Conservation (phyloP, 2,329 filamentous ascomycete species). For the Xylaria sp. region DNA sequence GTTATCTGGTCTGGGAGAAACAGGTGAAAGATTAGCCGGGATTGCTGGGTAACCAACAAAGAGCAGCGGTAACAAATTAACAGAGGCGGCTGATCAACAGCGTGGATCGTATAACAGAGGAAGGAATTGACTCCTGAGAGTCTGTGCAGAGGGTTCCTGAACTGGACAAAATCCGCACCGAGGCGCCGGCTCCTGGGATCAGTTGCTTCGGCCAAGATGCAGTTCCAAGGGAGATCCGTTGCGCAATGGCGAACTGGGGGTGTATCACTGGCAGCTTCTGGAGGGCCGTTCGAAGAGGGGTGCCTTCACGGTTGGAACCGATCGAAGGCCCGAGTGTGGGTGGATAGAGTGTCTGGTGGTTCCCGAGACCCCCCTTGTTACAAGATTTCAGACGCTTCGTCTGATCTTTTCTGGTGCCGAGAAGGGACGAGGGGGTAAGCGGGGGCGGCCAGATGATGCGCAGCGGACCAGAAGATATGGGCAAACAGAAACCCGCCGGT, state of each 20-base stretch:
- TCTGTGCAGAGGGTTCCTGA: conserved; percentile 9
- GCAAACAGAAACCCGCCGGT: neutral
- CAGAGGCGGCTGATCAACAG: conserved; percentile 18
- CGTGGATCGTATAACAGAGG: conserved; percentile 16
- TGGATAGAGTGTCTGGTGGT: conserved; percentile 17
- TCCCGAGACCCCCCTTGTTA: conserved; percentile 27
- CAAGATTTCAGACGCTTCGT: conserved; percentile 25
- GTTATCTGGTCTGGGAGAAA: conserved; percentile 21
- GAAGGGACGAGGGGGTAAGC: conserved; percentile 5
- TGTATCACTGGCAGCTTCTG: conserved; percentile 12
- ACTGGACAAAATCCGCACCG: neutral
- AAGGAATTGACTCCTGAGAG: conserved; percentile 17
- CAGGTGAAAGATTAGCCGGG: conserved; percentile 29
- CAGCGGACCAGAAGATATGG: conserved; percentile 11
- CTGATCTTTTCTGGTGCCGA: conserved; percentile 11
- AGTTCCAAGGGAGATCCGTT: conserved; percentile 1
- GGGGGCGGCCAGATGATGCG: conserved; percentile 10
- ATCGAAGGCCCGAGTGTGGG: conserved; percentile 21
- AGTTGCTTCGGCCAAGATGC: conserved; percentile 3
- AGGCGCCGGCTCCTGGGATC: conserved; percentile 8
- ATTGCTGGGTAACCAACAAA: conserved; percentile 20
- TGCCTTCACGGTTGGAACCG: conserved; percentile 9
- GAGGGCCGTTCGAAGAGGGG: conserved; percentile 17
- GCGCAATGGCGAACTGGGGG: conserved; percentile 8
- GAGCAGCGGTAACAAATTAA: conserved; percentile 17